Evolutionary conservation across 768 basidiomycete species (phyloP).

Genomic region (Mycena indigotica): DNA sequence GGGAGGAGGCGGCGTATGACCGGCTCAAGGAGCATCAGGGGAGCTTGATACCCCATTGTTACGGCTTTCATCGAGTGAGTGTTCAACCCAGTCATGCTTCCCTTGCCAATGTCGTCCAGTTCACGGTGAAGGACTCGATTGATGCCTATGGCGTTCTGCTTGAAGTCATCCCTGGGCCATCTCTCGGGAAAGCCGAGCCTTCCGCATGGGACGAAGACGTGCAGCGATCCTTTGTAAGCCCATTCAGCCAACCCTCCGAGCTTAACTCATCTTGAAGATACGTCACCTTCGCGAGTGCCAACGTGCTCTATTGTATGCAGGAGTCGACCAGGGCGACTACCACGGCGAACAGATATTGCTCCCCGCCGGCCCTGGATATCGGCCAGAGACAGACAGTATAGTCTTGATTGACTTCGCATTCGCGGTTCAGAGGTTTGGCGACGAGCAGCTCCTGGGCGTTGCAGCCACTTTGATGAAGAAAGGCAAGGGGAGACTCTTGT

Average conservation of each 20-base stretch:
- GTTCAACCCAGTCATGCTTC: not conserved
- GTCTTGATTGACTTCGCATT: not conserved
- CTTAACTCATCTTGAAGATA: not conserved
- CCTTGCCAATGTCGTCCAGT: not conserved
- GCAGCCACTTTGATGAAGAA: not conserved
- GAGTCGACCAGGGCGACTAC: not conserved
- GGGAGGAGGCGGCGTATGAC: not conserved
- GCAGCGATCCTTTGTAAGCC: not conserved
- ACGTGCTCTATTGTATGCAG: not conserved
- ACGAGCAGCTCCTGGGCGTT: not conserved
- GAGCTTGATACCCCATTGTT: not conserved
- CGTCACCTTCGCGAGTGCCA: not conserved
- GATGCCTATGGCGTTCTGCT: not conserved
- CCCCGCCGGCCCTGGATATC: not conserved
- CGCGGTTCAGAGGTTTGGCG: not conserved
- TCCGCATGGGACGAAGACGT: not conserved
- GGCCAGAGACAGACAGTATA: not conserved
- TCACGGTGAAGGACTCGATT: not conserved
- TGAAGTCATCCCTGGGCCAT: not conserved
- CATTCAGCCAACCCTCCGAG: too few species aligned
- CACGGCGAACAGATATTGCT: not conserved
- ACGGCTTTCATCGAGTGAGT: not conserved
- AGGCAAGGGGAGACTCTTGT: too few species aligned
- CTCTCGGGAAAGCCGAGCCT: not conserved
- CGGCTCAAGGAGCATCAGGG: not conserved